Percentiles rank a stretch among this genome's conserved stretches.
Evolutionary conservation across 106 monocot species (phyloP).

Genomic region (Phalaenopsis equestris): DNA sequence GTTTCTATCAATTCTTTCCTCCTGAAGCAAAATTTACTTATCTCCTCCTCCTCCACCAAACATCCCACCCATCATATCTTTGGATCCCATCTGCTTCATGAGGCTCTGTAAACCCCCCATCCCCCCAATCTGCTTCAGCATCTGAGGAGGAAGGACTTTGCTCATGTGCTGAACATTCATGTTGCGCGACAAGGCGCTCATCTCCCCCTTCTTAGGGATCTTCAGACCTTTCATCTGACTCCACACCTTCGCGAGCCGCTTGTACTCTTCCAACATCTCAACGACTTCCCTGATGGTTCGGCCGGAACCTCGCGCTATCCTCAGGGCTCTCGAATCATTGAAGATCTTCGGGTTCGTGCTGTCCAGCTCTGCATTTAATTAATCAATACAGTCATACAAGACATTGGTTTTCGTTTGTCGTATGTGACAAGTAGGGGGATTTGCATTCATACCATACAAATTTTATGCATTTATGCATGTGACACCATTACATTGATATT

Average conservation of each 20-base stretch:
- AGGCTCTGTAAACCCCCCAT: conserved; percentile 86
- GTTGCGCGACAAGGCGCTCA: conserved; percentile 83
- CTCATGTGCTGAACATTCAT: conserved; percentile 96
- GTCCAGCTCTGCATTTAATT: conserved; percentile 58
- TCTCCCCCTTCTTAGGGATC: conserved; percentile 95
- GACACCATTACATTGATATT: no score
- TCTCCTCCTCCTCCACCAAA: conserved; percentile 26
- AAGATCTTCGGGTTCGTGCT: conserved; percentile 81
- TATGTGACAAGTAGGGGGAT: no score
- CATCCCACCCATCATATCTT: conserved; percentile 67
- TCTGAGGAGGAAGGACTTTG: conserved; percentile 79
- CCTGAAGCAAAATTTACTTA: neutral
- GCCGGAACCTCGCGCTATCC: conserved; percentile 82
- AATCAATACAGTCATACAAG: neutral
- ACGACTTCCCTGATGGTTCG: conserved; percentile 50
- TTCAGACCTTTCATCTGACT: conserved; percentile 97
- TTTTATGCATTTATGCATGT: no score
- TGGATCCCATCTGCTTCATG: conserved; percentile 96
- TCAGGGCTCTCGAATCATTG: conserved; percentile 73
- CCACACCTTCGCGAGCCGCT: conserved; percentile 85
- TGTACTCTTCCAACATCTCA: conserved; percentile 95
- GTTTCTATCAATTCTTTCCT: no score
- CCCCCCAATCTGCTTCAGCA: conserved; percentile 86
- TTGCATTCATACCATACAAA: no score
- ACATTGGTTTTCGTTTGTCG: no score